phyloP scores from a whole-genome alignment of 2,329 filamentous ascomycete species.

The Nigrospora sphaerica region DNA sequence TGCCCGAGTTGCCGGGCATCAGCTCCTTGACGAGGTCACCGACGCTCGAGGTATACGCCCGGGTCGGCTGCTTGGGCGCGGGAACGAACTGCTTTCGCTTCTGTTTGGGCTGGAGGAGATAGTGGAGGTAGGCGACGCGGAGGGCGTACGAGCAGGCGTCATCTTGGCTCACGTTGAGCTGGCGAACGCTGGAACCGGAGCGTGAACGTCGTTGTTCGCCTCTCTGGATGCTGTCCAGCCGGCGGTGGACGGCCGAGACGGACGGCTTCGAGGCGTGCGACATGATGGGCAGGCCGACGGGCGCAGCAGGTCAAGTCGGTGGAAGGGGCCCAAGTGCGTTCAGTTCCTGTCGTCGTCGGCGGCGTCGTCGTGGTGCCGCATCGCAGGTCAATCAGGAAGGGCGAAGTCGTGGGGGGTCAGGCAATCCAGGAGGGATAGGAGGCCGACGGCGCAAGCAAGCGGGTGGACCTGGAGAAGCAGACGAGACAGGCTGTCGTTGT shows the following conservation, averaged over 20 bases:
- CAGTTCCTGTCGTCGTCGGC: too few species aligned
- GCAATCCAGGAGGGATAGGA: too few species aligned
- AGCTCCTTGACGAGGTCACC: conserved; percentile 89
- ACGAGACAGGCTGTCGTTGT: too few species aligned
- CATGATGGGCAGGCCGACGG: conserved; percentile 25
- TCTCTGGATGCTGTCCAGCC: conserved; percentile 35
- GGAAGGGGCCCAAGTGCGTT: too few species aligned
- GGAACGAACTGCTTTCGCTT: conserved; percentile 84
- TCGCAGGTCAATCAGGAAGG: too few species aligned
- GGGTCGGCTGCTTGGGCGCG: conserved; percentile 52
- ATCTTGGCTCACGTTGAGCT: conserved; percentile 52
- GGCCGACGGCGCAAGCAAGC: too few species aligned
- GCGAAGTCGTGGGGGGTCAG: too few species aligned
- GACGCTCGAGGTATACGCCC: conserved; percentile 64
- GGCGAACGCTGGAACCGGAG: conserved; percentile 37
- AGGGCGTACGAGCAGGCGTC: conserved; percentile 90
- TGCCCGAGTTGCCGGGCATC: conserved; percentile 39
- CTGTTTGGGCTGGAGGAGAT: conserved; percentile 84
- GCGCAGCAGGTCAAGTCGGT: too few species aligned
- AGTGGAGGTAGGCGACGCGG: conserved; percentile 83
- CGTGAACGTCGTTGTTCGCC: conserved; percentile 30
- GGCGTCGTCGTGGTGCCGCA: too few species aligned
- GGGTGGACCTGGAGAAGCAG: too few species aligned
- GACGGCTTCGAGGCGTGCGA: conserved; percentile 44
- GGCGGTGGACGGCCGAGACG: conserved; percentile 31